Conservation (phyloP, 805 yeast genomes). For the Metschnikowia orientalis region DNA sequence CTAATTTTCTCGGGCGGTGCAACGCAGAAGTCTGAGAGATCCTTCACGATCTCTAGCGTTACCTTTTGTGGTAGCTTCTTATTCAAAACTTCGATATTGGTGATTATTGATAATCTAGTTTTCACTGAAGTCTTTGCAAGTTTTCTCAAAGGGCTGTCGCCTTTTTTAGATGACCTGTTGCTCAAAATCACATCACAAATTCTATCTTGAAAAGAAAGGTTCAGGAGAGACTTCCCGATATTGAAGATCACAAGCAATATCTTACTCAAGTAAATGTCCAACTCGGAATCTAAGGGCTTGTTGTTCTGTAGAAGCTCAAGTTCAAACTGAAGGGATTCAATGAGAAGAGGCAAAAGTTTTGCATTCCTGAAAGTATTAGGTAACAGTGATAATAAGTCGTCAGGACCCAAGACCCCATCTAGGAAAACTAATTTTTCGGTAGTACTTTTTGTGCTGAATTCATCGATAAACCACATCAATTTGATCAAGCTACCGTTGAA, state of each 20-base stretch:
- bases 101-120: conserved; percentile 31
- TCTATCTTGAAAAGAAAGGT: conserved; percentile 70
- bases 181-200: conserved; percentile 46
- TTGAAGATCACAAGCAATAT: conserved; percentile 54
- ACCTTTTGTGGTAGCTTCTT: conserved; percentile 50
- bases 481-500: conserved; percentile 82
- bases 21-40: conserved; percentile 35
- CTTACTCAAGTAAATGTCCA: conserved; percentile 40
- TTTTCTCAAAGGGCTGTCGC: conserved; percentile 20
- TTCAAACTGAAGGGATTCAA: conserved; percentile 47
- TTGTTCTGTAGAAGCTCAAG: conserved; percentile 20
- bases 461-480: conserved; percentile 77
- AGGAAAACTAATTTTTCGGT: conserved; percentile 68
- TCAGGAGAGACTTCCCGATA: conserved; percentile 65
- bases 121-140: conserved; percentile 31
- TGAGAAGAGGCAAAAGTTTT: conserved; percentile 69
- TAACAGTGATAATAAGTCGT: conserved; percentile 27
- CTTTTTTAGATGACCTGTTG: conserved; percentile 21
- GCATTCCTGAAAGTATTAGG: conserved; percentile 49
- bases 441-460: conserved; percentile 66
- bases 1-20: conserved; percentile 15
- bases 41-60: conserved; percentile 45
- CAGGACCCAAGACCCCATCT: conserved; percentile 49
- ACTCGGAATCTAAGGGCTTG: conserved; percentile 19
- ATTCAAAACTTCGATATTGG: conserved; percentile 45